Percentiles rank a stretch among this genome's conserved stretches.
Conservation (phyloP, 2,329 filamentous ascomycete species). For the Exophiala sp. region DNA sequence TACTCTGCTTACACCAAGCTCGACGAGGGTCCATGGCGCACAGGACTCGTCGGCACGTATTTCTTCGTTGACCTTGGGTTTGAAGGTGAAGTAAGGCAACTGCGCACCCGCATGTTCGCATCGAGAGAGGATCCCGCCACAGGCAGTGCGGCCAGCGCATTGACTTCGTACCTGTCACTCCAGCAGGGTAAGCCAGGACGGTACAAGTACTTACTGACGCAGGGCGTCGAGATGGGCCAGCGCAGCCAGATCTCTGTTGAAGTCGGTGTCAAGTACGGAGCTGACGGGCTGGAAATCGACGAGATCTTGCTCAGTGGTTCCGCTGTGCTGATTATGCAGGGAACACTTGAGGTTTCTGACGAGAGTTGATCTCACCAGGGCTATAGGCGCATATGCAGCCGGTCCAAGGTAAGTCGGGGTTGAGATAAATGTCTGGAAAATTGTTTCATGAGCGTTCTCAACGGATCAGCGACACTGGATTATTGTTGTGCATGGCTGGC, state of each 20-base stretch:
- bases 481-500: not conserved
- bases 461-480: not conserved
- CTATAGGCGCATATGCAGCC: too few species aligned
- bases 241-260: conserved; percentile 38
- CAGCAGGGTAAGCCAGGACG: conserved; percentile 32
- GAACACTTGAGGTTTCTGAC: conserved; percentile 31
- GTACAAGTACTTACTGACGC: conserved; percentile 56
- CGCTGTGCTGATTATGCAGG: conserved; percentile 37
- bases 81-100: not conserved
- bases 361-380: not conserved
- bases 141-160: conserved; percentile 59
- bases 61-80: conserved; percentile 20
- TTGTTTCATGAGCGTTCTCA: conserved; percentile 1
- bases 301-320: conserved; percentile 35
- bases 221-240: conserved; percentile 67
- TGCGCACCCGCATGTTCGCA: conserved; percentile 21
- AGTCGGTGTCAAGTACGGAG: conserved; percentile 19
- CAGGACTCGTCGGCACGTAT: conserved; percentile 33
- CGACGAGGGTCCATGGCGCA: conserved; percentile 34
- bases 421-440: not conserved
- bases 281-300: conserved; percentile 30
- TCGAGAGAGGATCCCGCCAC: conserved; percentile 57
- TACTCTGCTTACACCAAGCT: conserved; percentile 27
- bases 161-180: conserved; percentile 54
- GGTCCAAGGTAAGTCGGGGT: not conserved